Conservation (phyloP, 345 rosid genomes). For the Sonneratia caseolaris region DNA sequence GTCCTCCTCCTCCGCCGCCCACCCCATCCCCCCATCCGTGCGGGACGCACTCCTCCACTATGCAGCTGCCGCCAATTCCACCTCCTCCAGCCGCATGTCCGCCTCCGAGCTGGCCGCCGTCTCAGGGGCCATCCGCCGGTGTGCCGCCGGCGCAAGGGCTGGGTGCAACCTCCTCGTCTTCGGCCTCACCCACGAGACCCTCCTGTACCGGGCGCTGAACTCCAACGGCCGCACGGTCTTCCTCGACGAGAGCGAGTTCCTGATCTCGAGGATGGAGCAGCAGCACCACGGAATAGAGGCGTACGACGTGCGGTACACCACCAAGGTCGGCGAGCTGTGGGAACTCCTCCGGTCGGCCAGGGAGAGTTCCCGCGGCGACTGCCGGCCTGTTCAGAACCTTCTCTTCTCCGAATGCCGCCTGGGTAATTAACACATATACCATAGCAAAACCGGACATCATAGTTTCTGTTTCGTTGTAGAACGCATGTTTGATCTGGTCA, state of each 20-base stretch:
- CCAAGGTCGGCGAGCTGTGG: constrained; percentile 43
- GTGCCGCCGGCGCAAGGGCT: not conserved
- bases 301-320: constrained; percentile 54
- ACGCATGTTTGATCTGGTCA: too few relatives aligned
- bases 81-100: constrained; percentile 5
- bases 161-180: constrained; percentile 28
- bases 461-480: not conserved
- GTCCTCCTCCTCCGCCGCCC: not conserved
- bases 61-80: constrained; percentile 1
- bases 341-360: constrained; percentile 30
- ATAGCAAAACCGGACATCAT: not conserved
- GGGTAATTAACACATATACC: not conserved
- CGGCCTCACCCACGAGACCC: constrained; percentile 11
- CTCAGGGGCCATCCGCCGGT: not conserved
- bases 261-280: constrained; percentile 43
- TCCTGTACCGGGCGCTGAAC: constrained; percentile 32
- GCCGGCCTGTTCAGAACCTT: constrained; percentile 35
- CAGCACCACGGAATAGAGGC: constrained; percentile 39
- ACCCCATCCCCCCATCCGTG: constrained; percentile 1
- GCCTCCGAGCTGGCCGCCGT: constrained; percentile 1
- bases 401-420: constrained; percentile 51
- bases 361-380: constrained; percentile 31
- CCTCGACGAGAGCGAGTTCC: constrained; percentile 62
- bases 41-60: constrained; percentile 15
- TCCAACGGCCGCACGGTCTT: constrained; percentile 62